These are phyloP conservation scores for Beauveria brongniartii DNA, from an alignment of 2,329 filamentous ascomycete genomes.

Conservation along the genomic window DNA sequence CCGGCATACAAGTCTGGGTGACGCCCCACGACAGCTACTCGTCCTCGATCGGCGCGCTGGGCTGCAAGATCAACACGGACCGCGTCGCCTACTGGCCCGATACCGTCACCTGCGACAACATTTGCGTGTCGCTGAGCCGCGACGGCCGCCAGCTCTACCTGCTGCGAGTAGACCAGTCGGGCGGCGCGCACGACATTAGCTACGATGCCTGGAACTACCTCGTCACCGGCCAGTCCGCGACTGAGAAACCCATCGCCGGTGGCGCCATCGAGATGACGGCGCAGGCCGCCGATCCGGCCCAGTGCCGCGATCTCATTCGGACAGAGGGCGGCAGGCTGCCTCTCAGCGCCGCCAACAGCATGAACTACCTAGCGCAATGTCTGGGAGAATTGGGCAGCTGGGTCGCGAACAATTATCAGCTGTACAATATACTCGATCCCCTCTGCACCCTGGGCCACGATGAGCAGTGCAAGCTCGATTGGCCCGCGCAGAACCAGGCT, in stretches of 20 bases:
- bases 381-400: conserved; percentile 31
- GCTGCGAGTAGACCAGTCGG: conserved; percentile 20
- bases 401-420: conserved; percentile 38
- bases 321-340: conserved; percentile 32
- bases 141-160: conserved; percentile 17
- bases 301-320: conserved; percentile 41
- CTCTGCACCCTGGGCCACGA: conserved; percentile 38
- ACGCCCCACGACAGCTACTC: conserved; percentile 43
- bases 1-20: conserved; percentile 17
- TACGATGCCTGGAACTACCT: conserved; percentile 48
- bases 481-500: conserved; percentile 36
- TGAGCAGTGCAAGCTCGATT: conserved; percentile 38
- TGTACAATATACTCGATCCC: conserved; percentile 44
- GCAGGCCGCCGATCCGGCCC: conserved; percentile 33
- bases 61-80: conserved; percentile 45
- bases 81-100: conserved; percentile 45
- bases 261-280: conserved; percentile 41
- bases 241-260: conserved; percentile 35
- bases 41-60: conserved; percentile 41
- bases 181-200: conserved; percentile 39
- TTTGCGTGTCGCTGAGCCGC: conserved; percentile 30
- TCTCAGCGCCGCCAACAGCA: conserved; percentile 42
- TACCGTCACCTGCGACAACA: conserved; percentile 36
- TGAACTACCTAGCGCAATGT: conserved; percentile 43
- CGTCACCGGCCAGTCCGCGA: conserved; percentile 37